A percentile compares a stretch with the other conserved stretches of the same genome.
Conservation (phyloP, 331 rosid species). For the Pyrus hybrid region DNA sequence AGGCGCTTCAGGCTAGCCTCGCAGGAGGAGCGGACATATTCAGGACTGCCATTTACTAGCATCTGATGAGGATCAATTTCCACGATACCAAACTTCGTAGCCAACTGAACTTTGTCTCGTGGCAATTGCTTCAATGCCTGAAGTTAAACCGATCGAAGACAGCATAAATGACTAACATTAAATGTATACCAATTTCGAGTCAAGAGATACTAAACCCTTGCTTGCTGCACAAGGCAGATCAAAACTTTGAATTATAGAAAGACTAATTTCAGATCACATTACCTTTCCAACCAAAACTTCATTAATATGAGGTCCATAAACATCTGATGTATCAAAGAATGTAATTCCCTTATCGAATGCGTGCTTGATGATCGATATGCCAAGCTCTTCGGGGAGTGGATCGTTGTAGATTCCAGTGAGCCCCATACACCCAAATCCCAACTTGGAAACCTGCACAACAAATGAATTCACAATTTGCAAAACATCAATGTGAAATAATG, state of each 20-base stretch:
- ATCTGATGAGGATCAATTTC: not conserved
- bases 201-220: no score
- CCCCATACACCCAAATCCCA: constrained; percentile 8
- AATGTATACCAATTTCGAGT: not conserved
- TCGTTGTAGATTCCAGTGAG: constrained; percentile 5
- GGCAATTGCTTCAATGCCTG: constrained; percentile 46
- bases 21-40: constrained; percentile 48
- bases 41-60: constrained; percentile 39
- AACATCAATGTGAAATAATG: not conserved
- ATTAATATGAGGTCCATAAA: constrained; percentile 33
- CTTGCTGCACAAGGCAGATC: no score
- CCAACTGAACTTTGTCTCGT: constrained; percentile 55
- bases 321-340: constrained; percentile 50
- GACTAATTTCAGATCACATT: not conserved
- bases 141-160: not conserved
- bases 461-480: not conserved
- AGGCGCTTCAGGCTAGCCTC: constrained; percentile 61
- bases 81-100: constrained; percentile 62
- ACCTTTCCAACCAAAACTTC: constrained; percentile 58
- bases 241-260: not conserved
- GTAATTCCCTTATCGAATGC: constrained; percentile 33
- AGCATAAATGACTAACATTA: not conserved
- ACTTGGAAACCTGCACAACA: constrained; percentile 7
- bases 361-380: not conserved
- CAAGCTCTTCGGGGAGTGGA: constrained; percentile 9